Evolutionary conservation across 345 rosid genomes (phyloP), one percentile per base, ranked within the genome.

Genomic region (Euphorbia tirucalli): DNA sequence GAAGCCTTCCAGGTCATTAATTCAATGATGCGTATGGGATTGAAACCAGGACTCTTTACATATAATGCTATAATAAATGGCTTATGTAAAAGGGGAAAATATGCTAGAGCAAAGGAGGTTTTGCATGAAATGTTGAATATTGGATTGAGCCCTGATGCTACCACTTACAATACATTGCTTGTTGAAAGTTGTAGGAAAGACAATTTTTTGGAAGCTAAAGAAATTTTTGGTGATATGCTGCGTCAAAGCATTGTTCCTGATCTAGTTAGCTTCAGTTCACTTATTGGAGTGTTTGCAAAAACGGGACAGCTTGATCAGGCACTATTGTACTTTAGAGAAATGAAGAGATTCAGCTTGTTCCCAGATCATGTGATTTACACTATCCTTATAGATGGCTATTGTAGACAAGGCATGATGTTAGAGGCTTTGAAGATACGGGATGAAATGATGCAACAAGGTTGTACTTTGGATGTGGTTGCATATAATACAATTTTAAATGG

Each of bases 401-500:
- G 91, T 71, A 89, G 77, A 75, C 83, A 77, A 73, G 89, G 93
- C 31, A 71, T 75, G 44, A 70, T 87, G 67, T 67, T 67, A 7
- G 88, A 86, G 79, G 96, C 93, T 67, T 73, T 93, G 82, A 82
- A 72, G 74, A 72, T 86, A 69, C 79, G 93, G 71, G 85, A 88
- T 78, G 88, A 88, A 75, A 93, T 89, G 93, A 70, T 87, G 39
- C 81, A 72, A 72, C 87, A 82, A 66, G 93, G 98, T 66, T 89
- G 93, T 72, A 35, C 68, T 35, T 52, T 93, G 87, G 97, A 93
- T 82, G 87, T 88, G 54, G 85, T 93, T 79, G 80, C 97, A 1
- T 91, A 83, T 76, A 93, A 93, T 61, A 67, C 89, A 50, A 80
- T 91, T 68, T 79, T 93, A 71, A 82, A 91, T 41, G 98, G 98